phyloP scores from a whole-genome alignment of 1,284 basidiomycete species.

The Pseudozyma thailandica region DNA sequence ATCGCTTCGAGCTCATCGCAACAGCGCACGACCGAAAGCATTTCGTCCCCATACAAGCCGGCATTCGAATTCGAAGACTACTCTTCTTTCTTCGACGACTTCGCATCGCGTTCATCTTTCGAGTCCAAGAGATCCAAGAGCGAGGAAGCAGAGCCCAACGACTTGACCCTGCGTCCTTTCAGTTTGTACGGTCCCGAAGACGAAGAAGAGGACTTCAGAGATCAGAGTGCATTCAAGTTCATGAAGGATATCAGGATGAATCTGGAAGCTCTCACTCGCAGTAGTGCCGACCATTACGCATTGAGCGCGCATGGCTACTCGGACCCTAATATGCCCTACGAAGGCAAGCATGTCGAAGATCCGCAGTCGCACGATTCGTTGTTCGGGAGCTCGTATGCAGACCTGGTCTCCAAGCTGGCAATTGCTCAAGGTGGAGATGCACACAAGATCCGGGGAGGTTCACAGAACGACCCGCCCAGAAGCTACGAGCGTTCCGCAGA shows the following conservation, averaged over 20 bases:
- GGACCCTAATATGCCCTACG: constrained; percentile 22
- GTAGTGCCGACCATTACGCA: constrained; percentile 27
- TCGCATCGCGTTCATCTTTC: background rate
- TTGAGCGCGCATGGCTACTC: constrained; percentile 24
- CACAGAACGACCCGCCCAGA: background rate
- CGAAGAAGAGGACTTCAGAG: constrained; percentile 26
- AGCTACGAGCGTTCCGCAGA: constrained; percentile 3
- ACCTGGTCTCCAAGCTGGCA: constrained; percentile 30
- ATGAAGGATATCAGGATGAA: constrained; percentile 32
- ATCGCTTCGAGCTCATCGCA: too few relatives aligned
- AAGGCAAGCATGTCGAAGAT: constrained; percentile 16
- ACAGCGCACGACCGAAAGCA: background rate
- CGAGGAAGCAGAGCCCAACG: background rate
- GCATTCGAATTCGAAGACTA: constrained; percentile 8
- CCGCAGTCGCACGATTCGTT: background rate
- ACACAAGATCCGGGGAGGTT: background rate
- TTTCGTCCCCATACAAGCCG: background rate
- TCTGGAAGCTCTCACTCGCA: constrained; percentile 20
- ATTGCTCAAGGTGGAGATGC: constrained; percentile 6
- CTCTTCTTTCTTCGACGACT: constrained; percentile 27
- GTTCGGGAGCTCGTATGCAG: constrained; percentile 21
- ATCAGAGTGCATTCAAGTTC: constrained; percentile 14
- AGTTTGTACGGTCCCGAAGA: constrained; percentile 2
- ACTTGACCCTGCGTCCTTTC: background rate
- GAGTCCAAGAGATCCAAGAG: background rate